Evolutionary conservation across 2,329 filamentous ascomycete species (phyloP), one percentile per base, ranked within the genome.

Genomic region (Teratosphaeria epicoccoides): DNA sequence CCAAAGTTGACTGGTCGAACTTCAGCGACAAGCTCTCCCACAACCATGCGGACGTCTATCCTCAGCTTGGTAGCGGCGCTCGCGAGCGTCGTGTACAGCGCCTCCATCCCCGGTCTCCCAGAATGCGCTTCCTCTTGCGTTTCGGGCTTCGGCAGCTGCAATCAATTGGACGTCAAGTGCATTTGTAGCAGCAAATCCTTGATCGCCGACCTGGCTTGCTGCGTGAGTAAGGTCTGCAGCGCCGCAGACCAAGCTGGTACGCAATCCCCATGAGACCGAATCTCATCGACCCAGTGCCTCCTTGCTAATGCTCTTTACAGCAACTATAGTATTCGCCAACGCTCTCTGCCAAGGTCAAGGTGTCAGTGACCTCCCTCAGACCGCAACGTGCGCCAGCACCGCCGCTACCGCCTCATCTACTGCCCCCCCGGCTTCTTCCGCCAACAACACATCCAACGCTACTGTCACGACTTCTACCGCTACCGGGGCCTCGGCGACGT

Each of bases 261-360:
- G 67, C 61, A 5, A 49, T 23, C 43, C 12, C 47, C 1, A 43
- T n/a, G 12, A 43, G 5, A 47, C 33, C 48, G 43, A 24, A 47
- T 46, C 40, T 26, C 23, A 43, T 23, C 24, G 17, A 24, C 12
- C 10, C 24, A 24, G 20, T n/a, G 14, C 24, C n/a, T 28, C 22
- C 20, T 43, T n/a, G 7, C 26, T 22, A 5, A 20, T n/a, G 4
- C 43, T 4, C 20, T 7, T 17, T n/a, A 22, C 56, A 75, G 72
- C 61, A 40, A 70, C 68, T 24, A 71, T 73, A 54, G 54, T 61
- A 11, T 71, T 73, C 56, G 73, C 73, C 48, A 54, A 64, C 48
- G 56, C 65, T 24, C 63, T 74, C 28, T 75, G 72, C 65, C 58
- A 54, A 17, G 63, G 66, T 43, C 59, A 66, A 45, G 66, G 66